Evolutionary conservation across 352 stramenopile species (phyloP).

Genomic region (Phytopythium kandeliae): DNA sequence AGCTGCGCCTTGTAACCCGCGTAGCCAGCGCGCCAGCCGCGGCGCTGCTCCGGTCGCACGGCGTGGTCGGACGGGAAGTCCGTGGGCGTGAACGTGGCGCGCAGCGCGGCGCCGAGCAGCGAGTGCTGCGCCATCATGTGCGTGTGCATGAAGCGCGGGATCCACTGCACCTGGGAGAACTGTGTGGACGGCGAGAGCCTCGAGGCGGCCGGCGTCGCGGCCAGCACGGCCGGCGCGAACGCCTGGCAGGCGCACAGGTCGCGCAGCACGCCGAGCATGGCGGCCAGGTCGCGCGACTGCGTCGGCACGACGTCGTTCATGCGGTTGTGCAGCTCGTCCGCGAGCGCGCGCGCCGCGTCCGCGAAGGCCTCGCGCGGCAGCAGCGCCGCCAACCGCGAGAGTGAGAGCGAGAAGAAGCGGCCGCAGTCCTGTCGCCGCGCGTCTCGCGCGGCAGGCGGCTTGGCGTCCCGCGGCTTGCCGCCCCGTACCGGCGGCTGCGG

Average conservation of each 20-base stretch:
- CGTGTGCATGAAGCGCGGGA: constrained; percentile 35
- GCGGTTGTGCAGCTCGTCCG: constrained; percentile 38
- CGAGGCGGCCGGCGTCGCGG: neutral
- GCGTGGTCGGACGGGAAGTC: constrained; percentile 21
- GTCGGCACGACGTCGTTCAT: constrained; percentile 47
- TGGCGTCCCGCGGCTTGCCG: too few species aligned
- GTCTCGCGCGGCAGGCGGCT: too few species aligned
- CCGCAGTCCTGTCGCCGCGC: constrained; percentile 10
- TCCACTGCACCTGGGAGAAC: constrained; percentile 26
- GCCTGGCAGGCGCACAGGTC: constrained; percentile 27
- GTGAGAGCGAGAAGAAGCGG: constrained; percentile 26
- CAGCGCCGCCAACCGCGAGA: constrained; percentile 8
- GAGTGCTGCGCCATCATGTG: constrained; percentile 49
- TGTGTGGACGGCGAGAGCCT: constrained; percentile 7
- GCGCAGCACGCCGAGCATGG: constrained; percentile 32
- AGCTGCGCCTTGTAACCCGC: constrained; percentile 19
- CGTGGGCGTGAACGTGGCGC: constrained; percentile 52
- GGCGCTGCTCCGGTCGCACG: constrained; percentile 21
- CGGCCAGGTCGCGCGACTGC: constrained; percentile 32
- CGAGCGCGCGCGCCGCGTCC: constrained; percentile 14
- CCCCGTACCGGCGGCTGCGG: too few species aligned
- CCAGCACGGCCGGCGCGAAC: constrained; percentile 26
- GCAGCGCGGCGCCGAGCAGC: constrained; percentile 55
- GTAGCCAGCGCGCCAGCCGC: constrained; percentile 46
- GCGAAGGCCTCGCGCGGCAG: neutral